Base-by-base conservation (phyloP, 768 basidiomycete species). In the Pholiota conissans region DNA sequence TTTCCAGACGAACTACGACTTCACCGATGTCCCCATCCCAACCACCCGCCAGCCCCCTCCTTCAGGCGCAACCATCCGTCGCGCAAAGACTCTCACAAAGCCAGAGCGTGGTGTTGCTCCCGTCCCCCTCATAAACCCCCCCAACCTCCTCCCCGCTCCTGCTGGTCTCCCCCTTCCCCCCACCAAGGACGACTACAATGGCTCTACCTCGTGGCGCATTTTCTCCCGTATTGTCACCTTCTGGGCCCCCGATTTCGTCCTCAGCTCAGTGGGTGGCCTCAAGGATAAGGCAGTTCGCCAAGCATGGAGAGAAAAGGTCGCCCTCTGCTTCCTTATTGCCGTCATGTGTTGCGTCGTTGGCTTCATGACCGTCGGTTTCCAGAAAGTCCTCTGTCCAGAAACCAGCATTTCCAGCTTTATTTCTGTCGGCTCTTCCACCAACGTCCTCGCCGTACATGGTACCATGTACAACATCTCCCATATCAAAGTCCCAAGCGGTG, bases 271-370 rank as follows among this genome's bases (percentile, higher is more conserved):
- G 10, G 91, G 90, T 56, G 91, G 93, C 45, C 79, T 98, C 69
- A 89, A 84, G 68, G 93, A 95, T 72, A 82, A 82, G 65, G 79
- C 83, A 34, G 80, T 84, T 52, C 79, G 86, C 60, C 93, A 97
- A 71, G 97, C 97, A 1, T 99, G 97, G 97, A 85, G 95, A 68
- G 97, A 99, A 74, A 99, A 98, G 79, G 87, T 96, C 57, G 85
- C 94, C 5, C 79, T 99, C 3, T 98, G 95, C 73, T 86, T 91
- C 71, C 87, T 98, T 67, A 91, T 94, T 50, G 62, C 84, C 56
- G 35, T 94, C 42, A 73, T 97, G 18, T 97, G 96, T 63, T 86
- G 79, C 18, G 71, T 77, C 45, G 83, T 98, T 52, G 96, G 93
- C 9, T 99, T 99, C 74, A 80, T 89, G 55, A 99, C 97, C 35